Evolutionary conservation across 2,329 filamentous ascomycete genomes (phyloP).

Genomic region (Zasmidium cellare): DNA sequence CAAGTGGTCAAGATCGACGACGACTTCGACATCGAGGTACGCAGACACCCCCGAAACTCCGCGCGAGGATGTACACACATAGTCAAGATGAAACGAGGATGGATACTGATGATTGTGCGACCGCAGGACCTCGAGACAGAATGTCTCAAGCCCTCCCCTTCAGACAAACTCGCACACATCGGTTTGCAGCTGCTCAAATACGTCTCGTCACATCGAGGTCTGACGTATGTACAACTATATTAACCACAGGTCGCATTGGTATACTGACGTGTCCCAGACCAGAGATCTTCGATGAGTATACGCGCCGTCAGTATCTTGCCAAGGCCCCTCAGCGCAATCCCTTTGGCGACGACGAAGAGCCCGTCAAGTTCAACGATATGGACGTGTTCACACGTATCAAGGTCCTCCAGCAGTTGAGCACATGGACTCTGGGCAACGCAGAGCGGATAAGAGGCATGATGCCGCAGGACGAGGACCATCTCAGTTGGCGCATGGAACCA

Average conservation of each 20-base stretch:
- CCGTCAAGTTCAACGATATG: slow-evolving; percentile 75
- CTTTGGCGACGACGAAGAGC: slow-evolving; percentile 74
- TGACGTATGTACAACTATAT: slow-evolving; percentile 66
- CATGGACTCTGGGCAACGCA: slow-evolving; percentile 84
- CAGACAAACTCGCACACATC: slow-evolving; percentile 74
- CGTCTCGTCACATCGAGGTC: slow-evolving; percentile 86
- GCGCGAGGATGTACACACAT: slow-evolving; percentile 2
- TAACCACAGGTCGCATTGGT: neutral
- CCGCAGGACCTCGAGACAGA: slow-evolving; percentile 81
- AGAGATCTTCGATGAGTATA: slow-evolving; percentile 91
- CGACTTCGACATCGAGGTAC: slow-evolving; percentile 85
- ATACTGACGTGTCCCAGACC: slow-evolving; percentile 53
- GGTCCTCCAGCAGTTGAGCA: slow-evolving; percentile 83
- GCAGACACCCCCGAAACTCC: slow-evolving; percentile 23
- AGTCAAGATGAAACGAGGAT: neutral
- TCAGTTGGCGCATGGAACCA: slow-evolving; percentile 65
- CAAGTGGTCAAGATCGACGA: slow-evolving; percentile 86
- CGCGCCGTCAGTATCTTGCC: slow-evolving; percentile 81
- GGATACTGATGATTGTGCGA: slow-evolving; percentile 28
- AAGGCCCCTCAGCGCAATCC: slow-evolving; percentile 80
- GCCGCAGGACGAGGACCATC: slow-evolving; percentile 68
- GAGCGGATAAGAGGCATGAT: slow-evolving; percentile 85
- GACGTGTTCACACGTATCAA: slow-evolving; percentile 79
- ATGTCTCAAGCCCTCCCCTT: slow-evolving; percentile 74
- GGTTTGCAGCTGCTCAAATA: slow-evolving; percentile 87